Evolutionary conservation across 108 stramenopile species (phyloP), one percentile per base, ranked within the genome.

Genomic region (Conticribra guillardii): DNA sequence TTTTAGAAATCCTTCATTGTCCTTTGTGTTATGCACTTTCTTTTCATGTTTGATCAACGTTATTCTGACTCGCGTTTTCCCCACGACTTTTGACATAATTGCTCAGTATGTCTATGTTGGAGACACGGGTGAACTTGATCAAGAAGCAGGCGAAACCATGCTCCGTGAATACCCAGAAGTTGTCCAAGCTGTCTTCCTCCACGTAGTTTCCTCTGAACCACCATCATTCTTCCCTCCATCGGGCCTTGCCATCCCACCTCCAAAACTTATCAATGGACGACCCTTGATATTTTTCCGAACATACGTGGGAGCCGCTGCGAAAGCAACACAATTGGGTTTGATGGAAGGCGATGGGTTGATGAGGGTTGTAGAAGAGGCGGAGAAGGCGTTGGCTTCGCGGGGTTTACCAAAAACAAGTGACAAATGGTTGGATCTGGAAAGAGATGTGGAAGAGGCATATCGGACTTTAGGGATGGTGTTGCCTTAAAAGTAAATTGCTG

Each of bases 71-170:
- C n/a, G n/a, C n/a, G n/a, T n/a, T n/a, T n/a, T n/a, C n/a, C n/a
- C n/a, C n/a, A n/a, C n/a, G n/a, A n/a, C n/a, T n/a, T n/a, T n/a
- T n/a, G n/a, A n/a, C n/a, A n/a, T n/a, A n/a, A n/a, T n/a, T n/a
- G n/a, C n/a, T n/a, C n/a, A 83, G 67, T 98, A 98, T 71, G 80
- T 98, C 5, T 96, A 96, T 59, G 89, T 98, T 27, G 97, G 97
- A 7, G 97, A 98, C 58, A 95, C 94, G 9, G 97, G 97, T 29
- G 97, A 98, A 69, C 60, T 93, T 18, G 97, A 98, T 61, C 85
- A 90, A 70, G 88, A 97, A 73, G 96, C 96, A 1, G 93, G 89
- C 2, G 95, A 96, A 71, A 87, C 89, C 23, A 96, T 98, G 94
- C 67, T 93, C 18, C 78, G 87, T 5, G 86, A 92, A 59, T 96